phyloP scores from a whole-genome alignment of 805 yeast species.

The Candida orba region DNA sequence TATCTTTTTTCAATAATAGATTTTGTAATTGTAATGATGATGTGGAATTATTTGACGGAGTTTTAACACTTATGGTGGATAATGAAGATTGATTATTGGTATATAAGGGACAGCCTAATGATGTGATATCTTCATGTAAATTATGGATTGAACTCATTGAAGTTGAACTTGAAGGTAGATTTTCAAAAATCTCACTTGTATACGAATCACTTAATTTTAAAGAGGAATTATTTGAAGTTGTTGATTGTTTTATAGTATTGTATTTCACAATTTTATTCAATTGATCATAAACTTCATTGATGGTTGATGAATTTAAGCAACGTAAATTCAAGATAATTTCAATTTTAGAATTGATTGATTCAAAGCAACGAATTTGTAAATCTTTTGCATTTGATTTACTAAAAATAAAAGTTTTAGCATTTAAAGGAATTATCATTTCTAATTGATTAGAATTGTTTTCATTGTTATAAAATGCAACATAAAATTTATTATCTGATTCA shows the following conservation, averaged over 20 bases:
- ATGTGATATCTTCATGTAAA: slow-evolving; percentile 3
- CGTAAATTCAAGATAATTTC: slow-evolving; percentile 18
- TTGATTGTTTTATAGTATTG: not conserved
- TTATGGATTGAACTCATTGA: slow-evolving; percentile 18
- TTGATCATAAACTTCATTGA: slow-evolving; percentile 10
- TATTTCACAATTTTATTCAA: slow-evolving; percentile 5
- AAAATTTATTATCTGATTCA: slow-evolving; percentile 10
- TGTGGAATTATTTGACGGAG: slow-evolving; percentile 4
- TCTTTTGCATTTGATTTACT: slow-evolving; percentile 10
- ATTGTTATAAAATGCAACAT: slow-evolving; percentile 4
- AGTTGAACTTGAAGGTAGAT: slow-evolving; percentile 19
- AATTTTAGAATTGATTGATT: slow-evolving; percentile 7
- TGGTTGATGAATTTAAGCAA: slow-evolving; percentile 13
- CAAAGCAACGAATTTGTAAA: slow-evolving; percentile 11
- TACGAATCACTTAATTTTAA: slow-evolving; percentile 5
- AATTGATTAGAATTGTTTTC: slow-evolving; percentile 1
- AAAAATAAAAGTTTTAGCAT: slow-evolving; percentile 7
- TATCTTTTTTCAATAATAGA: slow-evolving; percentile 14
- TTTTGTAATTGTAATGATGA: slow-evolving; percentile 9
- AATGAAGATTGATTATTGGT: not conserved
- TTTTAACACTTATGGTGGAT: slow-evolving; percentile 12
- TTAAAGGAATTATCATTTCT: slow-evolving; percentile 13
- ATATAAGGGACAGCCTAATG: slow-evolving; percentile 3
- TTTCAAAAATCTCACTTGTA: slow-evolving; percentile 12
- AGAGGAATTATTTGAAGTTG: not conserved